Conservation (phyloP, 805 yeast species). For the Dipodascopsis tothii region DNA sequence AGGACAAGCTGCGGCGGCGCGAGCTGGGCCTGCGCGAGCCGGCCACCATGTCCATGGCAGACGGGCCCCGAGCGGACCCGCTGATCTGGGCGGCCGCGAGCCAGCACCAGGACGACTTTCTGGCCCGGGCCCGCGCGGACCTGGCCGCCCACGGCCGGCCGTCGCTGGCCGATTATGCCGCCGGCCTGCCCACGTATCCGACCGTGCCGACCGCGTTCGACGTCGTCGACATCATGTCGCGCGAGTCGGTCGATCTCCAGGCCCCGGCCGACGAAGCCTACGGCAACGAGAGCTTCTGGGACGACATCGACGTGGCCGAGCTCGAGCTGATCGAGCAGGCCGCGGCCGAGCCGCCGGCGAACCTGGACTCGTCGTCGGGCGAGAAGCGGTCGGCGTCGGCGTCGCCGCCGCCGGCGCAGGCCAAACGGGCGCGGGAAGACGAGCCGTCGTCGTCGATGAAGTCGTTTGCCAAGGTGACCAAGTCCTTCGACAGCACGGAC, state of each 20-base stretch:
- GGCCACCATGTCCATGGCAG: background rate
- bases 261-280: too few species aligned
- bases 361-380: too few species aligned
- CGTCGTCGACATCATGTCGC: conserved; percentile 4
- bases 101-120: background rate
- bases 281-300: conserved; percentile 15
- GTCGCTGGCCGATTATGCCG: background rate
- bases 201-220: conserved; percentile 9
- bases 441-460: too few species aligned
- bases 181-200: background rate
- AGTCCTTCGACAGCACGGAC: too few species aligned
- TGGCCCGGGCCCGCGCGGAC: background rate
- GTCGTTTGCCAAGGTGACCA: too few species aligned
- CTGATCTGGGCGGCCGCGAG: background rate
- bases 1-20: conserved; percentile 31
- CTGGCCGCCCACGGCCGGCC: too few species aligned
- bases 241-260: too few species aligned
- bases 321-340: background rate
- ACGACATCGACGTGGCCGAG: background rate
- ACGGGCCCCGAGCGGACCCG: background rate
- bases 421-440: too few species aligned
- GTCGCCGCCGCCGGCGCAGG: too few species aligned
- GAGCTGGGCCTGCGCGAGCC: background rate
- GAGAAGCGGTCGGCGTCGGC: too few species aligned
- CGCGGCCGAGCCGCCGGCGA: too few species aligned